Base-by-base conservation (phyloP, 1,284 basidiomycete genomes). In the Pulchroboletus neoregius region DNA sequence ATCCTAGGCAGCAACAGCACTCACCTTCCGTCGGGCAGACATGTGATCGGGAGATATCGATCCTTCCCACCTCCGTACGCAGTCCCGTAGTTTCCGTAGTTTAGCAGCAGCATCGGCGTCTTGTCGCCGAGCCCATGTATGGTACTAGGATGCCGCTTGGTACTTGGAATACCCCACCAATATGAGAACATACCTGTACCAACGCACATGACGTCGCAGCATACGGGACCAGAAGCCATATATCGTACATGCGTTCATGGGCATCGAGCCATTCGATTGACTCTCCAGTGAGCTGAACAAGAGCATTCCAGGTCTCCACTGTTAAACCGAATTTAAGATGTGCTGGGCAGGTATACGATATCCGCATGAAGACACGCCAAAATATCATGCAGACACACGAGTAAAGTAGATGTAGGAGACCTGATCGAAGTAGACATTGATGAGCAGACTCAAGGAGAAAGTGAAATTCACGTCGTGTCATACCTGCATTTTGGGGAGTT, bases 281-380 rank as follows among this genome's bases (percentile, higher is more conserved):
- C 48, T 91, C 84, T 36, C 83, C 78, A 1, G 89, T 87, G 60
- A 89, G 73, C 20, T 71, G 60, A 39, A 92, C 80, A 43, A 96
- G 76, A 39, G 74, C 70, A 30, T 76, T 79, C 91, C 92, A 96
- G 48, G 83, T 78, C 57, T 85, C 82, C 37, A 89, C 78, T 2
- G 86, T 90, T 52, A 95, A 73, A 23, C 78, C 78, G 59, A 96
- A 89, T 61, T 85, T 90, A 60, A 95, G 79, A 65, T 92, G 91
- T 10, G 79, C 78, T 12, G 90, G 92, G 64, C 84, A 90, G 23
- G 80, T 78, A 68, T 94, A 94, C 50, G 88, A 91, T 65, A 95
- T 90, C 45, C 93, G 81, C 88, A 95, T 93, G 72, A 96, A 96
- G 15, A 94, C 87, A 45, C 91, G 83, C 88, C 88, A 94, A 70